These are phyloP conservation scores for Rhizopus arrhizus DNA, from an alignment of 371 early-diverging fungal species.

Conservation along the genomic window DNA sequence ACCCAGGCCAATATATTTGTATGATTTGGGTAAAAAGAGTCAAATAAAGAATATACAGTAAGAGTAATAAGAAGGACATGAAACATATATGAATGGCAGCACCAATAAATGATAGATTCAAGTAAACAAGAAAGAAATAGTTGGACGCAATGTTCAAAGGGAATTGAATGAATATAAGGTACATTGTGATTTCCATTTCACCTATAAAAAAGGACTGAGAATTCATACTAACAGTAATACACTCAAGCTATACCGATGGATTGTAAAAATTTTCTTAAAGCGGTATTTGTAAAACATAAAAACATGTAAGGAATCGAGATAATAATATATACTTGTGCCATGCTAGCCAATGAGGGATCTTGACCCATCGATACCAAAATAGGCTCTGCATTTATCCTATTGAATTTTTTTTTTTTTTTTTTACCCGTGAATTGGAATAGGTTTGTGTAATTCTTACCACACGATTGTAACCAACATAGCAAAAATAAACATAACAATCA, in stretches of 20 bases:
- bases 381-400: slow-evolving; percentile 15
- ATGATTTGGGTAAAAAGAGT: slow-evolving; percentile 27
- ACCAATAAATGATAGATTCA: slow-evolving; percentile 36
- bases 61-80: slow-evolving; percentile 4
- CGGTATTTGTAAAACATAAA: slow-evolving; percentile 28
- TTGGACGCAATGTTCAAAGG: slow-evolving; percentile 38
- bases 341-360: slow-evolving; percentile 32
- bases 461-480: slow-evolving; percentile 25
- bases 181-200: slow-evolving; percentile 45
- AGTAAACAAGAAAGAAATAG: slow-evolving; percentile 32
- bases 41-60: slow-evolving; percentile 12
- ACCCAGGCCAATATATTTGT: slow-evolving; percentile 39
- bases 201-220: background rate
- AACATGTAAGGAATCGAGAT: slow-evolving; percentile 34
- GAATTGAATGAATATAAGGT: slow-evolving; percentile 29
- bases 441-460: slow-evolving; percentile 24
- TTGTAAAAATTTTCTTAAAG: slow-evolving; percentile 43
- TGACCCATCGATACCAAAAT: slow-evolving; percentile 38
- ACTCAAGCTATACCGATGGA: slow-evolving; percentile 28
- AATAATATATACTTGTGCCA: slow-evolving; percentile 36
- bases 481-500: slow-evolving; percentile 34
- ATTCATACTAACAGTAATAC: too few relatives aligned
- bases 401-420: too few relatives aligned
- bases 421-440: too few relatives aligned
- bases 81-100: slow-evolving; percentile 32